Evolutionary conservation across 805 yeast species (phyloP).

Genomic region (Lachancea lanzarotensis): DNA sequence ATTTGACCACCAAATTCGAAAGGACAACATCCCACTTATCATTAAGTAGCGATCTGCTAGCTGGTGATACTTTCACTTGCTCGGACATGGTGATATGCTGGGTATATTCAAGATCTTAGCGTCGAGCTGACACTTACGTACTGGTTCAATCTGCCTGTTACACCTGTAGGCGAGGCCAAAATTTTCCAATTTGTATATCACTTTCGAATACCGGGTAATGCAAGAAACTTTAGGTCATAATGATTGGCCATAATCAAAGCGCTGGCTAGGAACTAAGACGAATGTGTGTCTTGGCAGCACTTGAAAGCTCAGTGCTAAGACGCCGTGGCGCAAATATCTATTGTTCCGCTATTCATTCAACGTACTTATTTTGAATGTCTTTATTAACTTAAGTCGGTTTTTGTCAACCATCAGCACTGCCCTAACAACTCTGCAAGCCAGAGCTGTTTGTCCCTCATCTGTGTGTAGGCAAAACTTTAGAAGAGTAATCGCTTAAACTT

Average conservation of each 20-base stretch:
- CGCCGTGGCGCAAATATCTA: too few relatives aligned
- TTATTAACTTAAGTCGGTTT: too few relatives aligned
- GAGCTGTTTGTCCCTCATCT: too few relatives aligned
- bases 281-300: too few relatives aligned
- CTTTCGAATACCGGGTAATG: neutral
- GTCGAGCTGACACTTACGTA: neutral
- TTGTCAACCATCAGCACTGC: too few relatives aligned
- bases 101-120: neutral
- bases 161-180: neutral
- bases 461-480: too few relatives aligned
- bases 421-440: too few relatives aligned
- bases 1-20: slow-evolving; percentile 88
- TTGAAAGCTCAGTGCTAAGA: too few relatives aligned
- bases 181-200: neutral
- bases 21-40: slow-evolving; percentile 93
- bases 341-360: too few relatives aligned
- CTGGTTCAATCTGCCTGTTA: neutral
- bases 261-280: neutral
- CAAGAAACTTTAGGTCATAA: neutral
- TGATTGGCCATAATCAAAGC: neutral
- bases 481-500: too few relatives aligned
- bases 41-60: slow-evolving; percentile 54
- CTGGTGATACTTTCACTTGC: slow-evolving; percentile 27
- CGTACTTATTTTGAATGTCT: too few relatives aligned
- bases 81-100: slow-evolving; percentile 17